Evolutionary conservation across 2,329 filamentous ascomycete genomes (phyloP).

Genomic region (Bipolaris bicolor): DNA sequence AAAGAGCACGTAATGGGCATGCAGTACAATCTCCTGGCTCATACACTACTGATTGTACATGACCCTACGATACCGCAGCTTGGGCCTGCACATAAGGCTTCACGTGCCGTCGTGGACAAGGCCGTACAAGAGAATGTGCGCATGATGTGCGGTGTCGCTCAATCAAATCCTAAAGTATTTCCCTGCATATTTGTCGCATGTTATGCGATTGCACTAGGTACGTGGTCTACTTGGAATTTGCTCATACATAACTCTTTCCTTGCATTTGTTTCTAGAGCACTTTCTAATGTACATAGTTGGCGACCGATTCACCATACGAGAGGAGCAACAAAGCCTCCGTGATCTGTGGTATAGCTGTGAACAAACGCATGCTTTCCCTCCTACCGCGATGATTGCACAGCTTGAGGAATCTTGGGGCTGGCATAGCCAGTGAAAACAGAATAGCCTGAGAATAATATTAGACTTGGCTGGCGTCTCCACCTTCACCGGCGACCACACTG

Average conservation of each 20-base stretch:
- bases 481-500: background rate
- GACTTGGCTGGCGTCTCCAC: background rate
- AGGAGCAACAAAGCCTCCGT: conserved; percentile 41
- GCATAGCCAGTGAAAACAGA: conserved; percentile 16
- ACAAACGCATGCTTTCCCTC: conserved; percentile 43
- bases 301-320: conserved; percentile 40
- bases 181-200: conserved; percentile 47
- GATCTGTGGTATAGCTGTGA: conserved; percentile 43
- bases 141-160: conserved; percentile 43
- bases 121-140: conserved; percentile 46
- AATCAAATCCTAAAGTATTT: conserved; percentile 43
- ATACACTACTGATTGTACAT: conserved; percentile 45
- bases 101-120: conserved; percentile 39
- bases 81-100: conserved; percentile 42
- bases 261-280: background rate
- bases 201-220: conserved; percentile 45
- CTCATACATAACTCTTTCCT: background rate
- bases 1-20: conserved; percentile 44
- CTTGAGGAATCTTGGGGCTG: conserved; percentile 48
- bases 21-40: conserved; percentile 46
- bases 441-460: background rate
- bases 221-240: conserved; percentile 4
- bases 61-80: conserved; percentile 47
- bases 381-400: conserved; percentile 39
- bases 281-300: conserved; percentile 34